Evolutionary conservation across 2,329 filamentous ascomycete genomes (phyloP), one percentile per base, ranked within the genome.

Genomic region (Diaporthe sp.): DNA sequence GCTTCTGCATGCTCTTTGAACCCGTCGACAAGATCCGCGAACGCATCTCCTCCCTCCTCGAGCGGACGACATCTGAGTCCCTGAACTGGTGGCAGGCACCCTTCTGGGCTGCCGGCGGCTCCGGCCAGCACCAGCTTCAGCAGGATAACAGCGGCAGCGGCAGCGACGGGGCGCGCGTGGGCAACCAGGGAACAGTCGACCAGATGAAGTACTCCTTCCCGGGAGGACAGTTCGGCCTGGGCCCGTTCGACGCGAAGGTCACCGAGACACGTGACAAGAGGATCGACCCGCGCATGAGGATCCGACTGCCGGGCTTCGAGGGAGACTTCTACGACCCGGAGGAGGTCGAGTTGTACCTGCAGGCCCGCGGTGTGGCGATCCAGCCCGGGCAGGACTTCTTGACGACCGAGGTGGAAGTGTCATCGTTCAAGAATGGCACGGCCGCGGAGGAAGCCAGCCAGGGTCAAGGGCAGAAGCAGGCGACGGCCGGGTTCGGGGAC

Each of bases 281-380:
- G 27, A 77, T 92, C 10, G 84, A 86, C 50, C 79, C 82, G 17
- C 84, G 86, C 22, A 85, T 93, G 77, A 84, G 84, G 27, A 87
- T 89, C 76, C 87, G 86, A 51, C 81, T 92, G 10, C 87, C 89
- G 1, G 93, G 91, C 0, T 93, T 92, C 75, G 89, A 93, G 74
- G 94, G 94, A 6, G 90, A 94, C 68, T 97, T 94, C 86, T 94
- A 93, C 77, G 94, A 97, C 79, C 85, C 91, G 0, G 89, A 94
- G 74, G 94, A 97, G 80, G 92, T 95, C 0, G 93, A 97, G 81
- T 87, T 89, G 17, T 97, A 95, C 79, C 84, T 97, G 3, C 88
- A 88, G 53, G 86, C 89, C 66, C 88, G 89, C 39, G 92, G 92
- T 7, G 89, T 95, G 39, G 81, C 85, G 59, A 91, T 95, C 69